phyloP scores from a whole-genome alignment of 495 filamentous ascomycete genomes.

The Schizothecium vesticola region DNA sequence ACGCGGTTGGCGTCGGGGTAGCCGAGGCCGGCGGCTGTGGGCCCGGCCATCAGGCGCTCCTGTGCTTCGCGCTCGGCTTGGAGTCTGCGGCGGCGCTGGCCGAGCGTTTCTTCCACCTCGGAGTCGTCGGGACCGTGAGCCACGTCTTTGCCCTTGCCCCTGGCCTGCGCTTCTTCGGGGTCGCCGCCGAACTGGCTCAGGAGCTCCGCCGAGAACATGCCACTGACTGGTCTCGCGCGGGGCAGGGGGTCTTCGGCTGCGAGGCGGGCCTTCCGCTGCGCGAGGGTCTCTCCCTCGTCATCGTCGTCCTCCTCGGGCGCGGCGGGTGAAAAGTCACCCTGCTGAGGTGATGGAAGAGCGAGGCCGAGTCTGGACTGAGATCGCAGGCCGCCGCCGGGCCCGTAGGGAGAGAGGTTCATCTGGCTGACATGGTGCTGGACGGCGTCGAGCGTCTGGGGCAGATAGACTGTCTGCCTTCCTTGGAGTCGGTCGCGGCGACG shows the following conservation, averaged over 20 bases:
- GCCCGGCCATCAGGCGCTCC: constrained; percentile 35
- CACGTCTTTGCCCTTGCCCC: constrained; percentile 24
- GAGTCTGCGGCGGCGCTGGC: constrained; percentile 74
- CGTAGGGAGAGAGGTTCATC: constrained; percentile 31
- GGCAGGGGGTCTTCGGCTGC: constrained; percentile 49
- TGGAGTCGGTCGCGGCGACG: constrained; percentile 70
- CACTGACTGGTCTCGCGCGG: constrained; percentile 57
- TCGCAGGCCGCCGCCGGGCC: constrained; percentile 9
- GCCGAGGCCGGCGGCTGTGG: neutral
- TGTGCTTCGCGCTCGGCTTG: constrained; percentile 63
- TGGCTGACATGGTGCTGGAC: constrained; percentile 39
- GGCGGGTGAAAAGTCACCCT: neutral
- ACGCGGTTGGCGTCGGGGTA: constrained; percentile 23
- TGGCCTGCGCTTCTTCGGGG: constrained; percentile 20
- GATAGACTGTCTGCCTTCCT: constrained; percentile 39
- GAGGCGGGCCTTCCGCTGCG: constrained; percentile 65
- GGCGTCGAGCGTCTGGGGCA: constrained; percentile 16
- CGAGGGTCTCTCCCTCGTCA: constrained; percentile 73
- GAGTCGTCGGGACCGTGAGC: constrained; percentile 20
- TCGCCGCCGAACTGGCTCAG: constrained; percentile 62
- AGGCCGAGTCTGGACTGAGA: constrained; percentile 24
- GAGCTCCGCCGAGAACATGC: constrained; percentile 74
- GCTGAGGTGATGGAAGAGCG: constrained; percentile 13
- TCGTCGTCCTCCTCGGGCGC: constrained; percentile 40
- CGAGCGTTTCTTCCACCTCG: constrained; percentile 81